Conservation (phyloP, 164 flowering plant genomes). For the Magnolia officinalis region DNA sequence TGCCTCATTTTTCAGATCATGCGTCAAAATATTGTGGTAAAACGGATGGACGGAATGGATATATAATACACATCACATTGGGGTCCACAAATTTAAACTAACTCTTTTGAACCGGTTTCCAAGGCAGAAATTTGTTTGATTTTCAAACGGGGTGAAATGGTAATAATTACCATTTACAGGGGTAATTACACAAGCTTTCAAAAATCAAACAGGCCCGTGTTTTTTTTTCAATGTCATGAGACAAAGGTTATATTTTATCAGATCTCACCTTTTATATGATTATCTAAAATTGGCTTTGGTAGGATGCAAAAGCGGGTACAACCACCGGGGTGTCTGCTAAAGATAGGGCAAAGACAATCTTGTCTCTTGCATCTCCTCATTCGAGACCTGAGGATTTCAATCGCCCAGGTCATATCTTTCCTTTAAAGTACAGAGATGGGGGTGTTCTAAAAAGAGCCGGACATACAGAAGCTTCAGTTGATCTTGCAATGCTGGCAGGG, state of each 20-base stretch:
- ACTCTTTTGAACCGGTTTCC: no score
- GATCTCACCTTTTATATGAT: not conserved
- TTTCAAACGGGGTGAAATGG: no score
- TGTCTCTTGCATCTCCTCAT: constrained; percentile 71
- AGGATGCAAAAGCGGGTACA: constrained; percentile 97
- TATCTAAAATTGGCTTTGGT: constrained; percentile 9
- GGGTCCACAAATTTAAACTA: no score
- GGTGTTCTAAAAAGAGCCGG: constrained; percentile 98
- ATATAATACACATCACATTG: no score
- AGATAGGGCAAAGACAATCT: constrained; percentile 80
- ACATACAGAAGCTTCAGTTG: constrained; percentile 96
- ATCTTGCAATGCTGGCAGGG: constrained; percentile 85
- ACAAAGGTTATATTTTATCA: not conserved
- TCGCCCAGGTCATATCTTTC: constrained; percentile 96
- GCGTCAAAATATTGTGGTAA: no score
- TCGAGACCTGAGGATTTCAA: constrained; percentile 88
- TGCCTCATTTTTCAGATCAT: no score
- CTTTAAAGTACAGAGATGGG: constrained; percentile 86
- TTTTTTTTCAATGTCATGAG: no score
- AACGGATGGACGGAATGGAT: no score
- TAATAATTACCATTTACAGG: no score
- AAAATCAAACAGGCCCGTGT: no score
- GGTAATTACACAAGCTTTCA: no score
- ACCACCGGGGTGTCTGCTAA: constrained; percentile 94
- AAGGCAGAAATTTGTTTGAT: no score